A percentile compares a stretch with the other conserved stretches of the same genome.
phyloP scores from a whole-genome alignment of 2,329 filamentous ascomycete species.

The Tolypocladium ovalisporum region DNA sequence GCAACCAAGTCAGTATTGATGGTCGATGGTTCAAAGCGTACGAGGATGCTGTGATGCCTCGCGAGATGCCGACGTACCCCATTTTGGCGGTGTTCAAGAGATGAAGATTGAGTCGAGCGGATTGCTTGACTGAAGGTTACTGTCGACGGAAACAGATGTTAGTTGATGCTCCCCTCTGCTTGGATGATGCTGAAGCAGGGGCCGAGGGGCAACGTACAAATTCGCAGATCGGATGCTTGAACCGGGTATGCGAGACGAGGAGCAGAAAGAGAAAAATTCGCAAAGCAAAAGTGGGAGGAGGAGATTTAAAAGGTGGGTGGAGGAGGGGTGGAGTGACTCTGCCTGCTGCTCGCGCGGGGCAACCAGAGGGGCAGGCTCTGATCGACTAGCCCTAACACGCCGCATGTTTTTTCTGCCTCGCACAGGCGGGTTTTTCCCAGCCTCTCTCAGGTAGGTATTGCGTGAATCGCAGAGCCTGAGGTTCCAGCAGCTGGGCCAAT shows the following conservation, averaged over 20 bases:
- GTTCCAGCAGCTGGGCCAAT: constrained; percentile 5
- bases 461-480: no score
- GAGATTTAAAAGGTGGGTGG: constrained; percentile 24
- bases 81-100: constrained; percentile 21
- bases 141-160: constrained; percentile 3
- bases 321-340: constrained; percentile 16
- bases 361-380: constrained; percentile 12
- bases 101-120: constrained; percentile 3
- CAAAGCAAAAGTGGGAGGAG: constrained; percentile 25
- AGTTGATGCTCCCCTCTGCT: background rate
- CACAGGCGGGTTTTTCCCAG: constrained; percentile 9
- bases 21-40: background rate
- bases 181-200: constrained; percentile 2
- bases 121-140: constrained; percentile 4
- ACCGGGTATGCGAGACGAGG: constrained; percentile 33
- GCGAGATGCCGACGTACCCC: constrained; percentile 14
- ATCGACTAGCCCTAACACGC: constrained; percentile 22
- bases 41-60: background rate
- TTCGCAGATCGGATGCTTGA: constrained; percentile 33
- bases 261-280: constrained; percentile 25
- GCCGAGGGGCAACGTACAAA: constrained; percentile 20
- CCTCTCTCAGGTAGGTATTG: background rate
- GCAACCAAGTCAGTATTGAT: constrained; percentile 10
- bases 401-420: constrained; percentile 14
- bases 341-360: constrained; percentile 22